A percentile compares a stretch with the other conserved stretches of the same genome.
These are phyloP conservation scores for Phyllosticta ampelicida DNA, from an alignment of 2,329 filamentous ascomycete genomes.

Conservation along the genomic window DNA sequence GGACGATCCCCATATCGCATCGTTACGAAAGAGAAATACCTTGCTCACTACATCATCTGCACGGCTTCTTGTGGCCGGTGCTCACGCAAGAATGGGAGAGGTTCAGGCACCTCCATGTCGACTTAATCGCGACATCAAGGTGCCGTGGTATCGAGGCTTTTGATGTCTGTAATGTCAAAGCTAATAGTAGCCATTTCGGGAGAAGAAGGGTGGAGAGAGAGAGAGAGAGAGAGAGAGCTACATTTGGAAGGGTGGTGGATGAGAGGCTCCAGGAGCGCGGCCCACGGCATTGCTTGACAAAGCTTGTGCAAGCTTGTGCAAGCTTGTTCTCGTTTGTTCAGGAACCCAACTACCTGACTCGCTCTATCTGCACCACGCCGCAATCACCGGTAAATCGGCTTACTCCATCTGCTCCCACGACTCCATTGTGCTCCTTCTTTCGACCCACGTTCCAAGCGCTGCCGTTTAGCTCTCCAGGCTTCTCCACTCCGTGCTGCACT, in stretches of 20 bases:
- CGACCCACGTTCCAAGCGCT: not conserved
- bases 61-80: not conserved
- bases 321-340: not conserved
- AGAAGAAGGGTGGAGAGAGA: too few species aligned
- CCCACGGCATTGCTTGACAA: not conserved
- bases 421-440: not conserved
- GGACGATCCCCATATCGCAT: not conserved
- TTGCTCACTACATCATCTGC: too few species aligned
- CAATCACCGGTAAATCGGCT: not conserved
- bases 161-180: too few species aligned
- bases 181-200: too few species aligned
- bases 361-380: not conserved
- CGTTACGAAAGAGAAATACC: not conserved
- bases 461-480: not conserved
- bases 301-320: conserved; percentile 7
- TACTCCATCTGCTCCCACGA: not conserved
- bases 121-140: not conserved
- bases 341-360: not conserved
- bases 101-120: not conserved
- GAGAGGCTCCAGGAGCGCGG: not conserved
- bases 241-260: not conserved
- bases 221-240: too few species aligned
- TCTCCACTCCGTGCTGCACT: not conserved
- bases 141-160: too few species aligned
- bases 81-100: not conserved